Percentiles rank a stretch among this genome's conserved stretches.
Evolutionary conservation across 208 protist genomes (phyloP).

Genomic region (Leishmania major): DNA sequence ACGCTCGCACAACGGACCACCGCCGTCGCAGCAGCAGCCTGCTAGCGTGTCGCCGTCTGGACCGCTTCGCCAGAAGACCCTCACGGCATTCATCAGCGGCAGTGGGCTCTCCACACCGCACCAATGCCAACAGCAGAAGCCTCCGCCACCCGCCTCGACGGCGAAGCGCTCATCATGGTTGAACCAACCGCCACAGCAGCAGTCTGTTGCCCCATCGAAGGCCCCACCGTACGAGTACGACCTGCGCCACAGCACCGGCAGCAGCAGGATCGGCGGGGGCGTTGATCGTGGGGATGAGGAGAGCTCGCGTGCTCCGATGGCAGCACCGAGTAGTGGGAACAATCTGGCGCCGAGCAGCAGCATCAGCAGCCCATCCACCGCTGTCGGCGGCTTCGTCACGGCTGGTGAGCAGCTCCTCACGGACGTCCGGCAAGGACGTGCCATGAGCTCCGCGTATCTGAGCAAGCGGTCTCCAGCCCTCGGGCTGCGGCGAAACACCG

Average conservation of each 20-base stretch:
- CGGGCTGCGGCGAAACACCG: constrained; percentile 52
- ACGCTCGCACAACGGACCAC: background rate
- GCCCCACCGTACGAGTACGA: constrained; percentile 25
- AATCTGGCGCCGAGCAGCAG: constrained; percentile 1
- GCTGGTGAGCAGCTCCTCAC: constrained; percentile 56
- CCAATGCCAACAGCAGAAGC: background rate
- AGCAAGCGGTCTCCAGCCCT: constrained; percentile 56
- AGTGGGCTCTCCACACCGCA: background rate
- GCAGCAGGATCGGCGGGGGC: background rate
- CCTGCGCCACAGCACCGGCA: background rate
- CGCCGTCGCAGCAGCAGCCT: background rate
- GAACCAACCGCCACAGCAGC: constrained; percentile 10
- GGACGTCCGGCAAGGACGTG: constrained; percentile 44
- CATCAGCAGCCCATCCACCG: constrained; percentile 12
- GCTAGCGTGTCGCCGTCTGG: background rate
- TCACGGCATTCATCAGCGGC: constrained; percentile 8
- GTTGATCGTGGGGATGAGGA: constrained; percentile 1
- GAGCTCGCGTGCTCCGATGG: background rate
- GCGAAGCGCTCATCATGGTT: constrained; percentile 6
- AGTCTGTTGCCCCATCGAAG: constrained; percentile 1
- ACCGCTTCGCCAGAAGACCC: constrained; percentile 14
- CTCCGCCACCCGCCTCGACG: background rate
- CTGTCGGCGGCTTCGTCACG: constrained; percentile 56
- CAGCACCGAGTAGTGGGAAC: background rate
- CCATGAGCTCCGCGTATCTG: constrained; percentile 43